A percentile compares a stretch with the other conserved stretches of the same genome.
Evolutionary conservation across 306 rosid species (phyloP).

Genomic region (Boehmeria nivea): DNA sequence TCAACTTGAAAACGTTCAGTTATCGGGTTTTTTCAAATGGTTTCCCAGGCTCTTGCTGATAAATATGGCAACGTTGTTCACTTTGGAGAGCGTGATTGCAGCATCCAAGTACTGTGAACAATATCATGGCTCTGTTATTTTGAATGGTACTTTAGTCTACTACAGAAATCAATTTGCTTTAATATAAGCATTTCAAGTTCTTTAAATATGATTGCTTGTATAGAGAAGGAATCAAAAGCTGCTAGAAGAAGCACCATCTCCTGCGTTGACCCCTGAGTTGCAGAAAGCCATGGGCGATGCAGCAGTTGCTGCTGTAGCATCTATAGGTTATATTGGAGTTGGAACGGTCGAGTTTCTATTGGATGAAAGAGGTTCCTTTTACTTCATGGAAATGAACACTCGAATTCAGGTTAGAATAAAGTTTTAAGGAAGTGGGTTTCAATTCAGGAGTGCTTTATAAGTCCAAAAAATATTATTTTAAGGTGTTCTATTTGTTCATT

Average conservation of each 20-base stretch:
- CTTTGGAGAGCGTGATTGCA: conserved; percentile 99
- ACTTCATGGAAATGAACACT: conserved; percentile 99
- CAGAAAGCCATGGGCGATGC: conserved; percentile 99
- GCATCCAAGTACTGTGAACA: conserved; percentile 74
- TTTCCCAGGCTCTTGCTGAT: conserved; percentile 87
- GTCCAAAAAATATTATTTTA: not conserved
- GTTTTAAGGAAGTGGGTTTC: conserved; percentile 6
- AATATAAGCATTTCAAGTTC: too few relatives aligned
- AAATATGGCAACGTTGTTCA: conserved; percentile 88
- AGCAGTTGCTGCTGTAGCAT: conserved; percentile 96
- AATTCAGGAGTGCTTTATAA: not conserved
- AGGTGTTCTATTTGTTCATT: conserved; percentile 9
- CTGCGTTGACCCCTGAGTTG: conserved; percentile 88
- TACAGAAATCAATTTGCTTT: not conserved
- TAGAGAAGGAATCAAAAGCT: conserved; percentile 96
- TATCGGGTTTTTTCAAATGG: conserved; percentile 5
- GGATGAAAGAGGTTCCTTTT: conserved; percentile 98
- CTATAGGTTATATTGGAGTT: conserved; percentile 93
- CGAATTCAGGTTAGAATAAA: conserved; percentile 75
- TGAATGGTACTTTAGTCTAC: not conserved
- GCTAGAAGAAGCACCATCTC: conserved; percentile 99
- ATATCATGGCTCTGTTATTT: too few relatives aligned
- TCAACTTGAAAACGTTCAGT: not conserved
- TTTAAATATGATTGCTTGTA: conserved; percentile 2
- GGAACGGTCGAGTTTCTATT: conserved; percentile 94